Evolutionary conservation across 805 yeast species (phyloP), one percentile per base, ranked within the genome.

Genomic region (Saccharomycopsis malanga): DNA sequence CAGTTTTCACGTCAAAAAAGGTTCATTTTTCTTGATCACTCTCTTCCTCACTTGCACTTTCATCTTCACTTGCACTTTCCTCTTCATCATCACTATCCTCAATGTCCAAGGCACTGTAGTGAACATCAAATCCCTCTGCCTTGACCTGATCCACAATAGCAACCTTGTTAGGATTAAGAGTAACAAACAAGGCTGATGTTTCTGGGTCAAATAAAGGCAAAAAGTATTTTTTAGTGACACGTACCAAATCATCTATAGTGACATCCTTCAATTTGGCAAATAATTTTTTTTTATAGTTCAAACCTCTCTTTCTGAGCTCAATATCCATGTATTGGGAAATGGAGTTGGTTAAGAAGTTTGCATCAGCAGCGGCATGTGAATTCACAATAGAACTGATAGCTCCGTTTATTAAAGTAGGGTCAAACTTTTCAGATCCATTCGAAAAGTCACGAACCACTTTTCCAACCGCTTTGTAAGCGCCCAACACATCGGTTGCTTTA

Each of bases 401-500:
- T 50, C 88, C 89, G 53, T 79, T 78, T 22, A 88, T 66, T 53
- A 76, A 68, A 39, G 74, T 69, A 7, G 66, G 64, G 45, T 86
- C 93, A 56, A 91, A 72, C 24, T 64, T 59, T 1, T 63, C 55
- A 3, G 55, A 62, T 2, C 88, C 95, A 41, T 59, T 56, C 1
- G 81, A 82, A 18, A 41, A 34, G 6, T 41, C 44, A 20, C 22
- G 27, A 6, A 88, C 82, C 44, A 87, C 81, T 32, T 73, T 65
- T 53, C 77, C 76, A 3, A 87, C 88, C 22, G 77, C 82, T 23
- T 65, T 61, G 65, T 75, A 76, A 17, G 79, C 72, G 53, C 79
- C 77, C 45, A 76, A 69, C 1, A 85, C 78, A 62, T 93, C 97
- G 1, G 95, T 76, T 12, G 94, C 96, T 53, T 96, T 74, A 57